Evolutionary conservation across 495 filamentous ascomycete genomes (phyloP).

Genomic region (Tuber microsphaerosporum): DNA sequence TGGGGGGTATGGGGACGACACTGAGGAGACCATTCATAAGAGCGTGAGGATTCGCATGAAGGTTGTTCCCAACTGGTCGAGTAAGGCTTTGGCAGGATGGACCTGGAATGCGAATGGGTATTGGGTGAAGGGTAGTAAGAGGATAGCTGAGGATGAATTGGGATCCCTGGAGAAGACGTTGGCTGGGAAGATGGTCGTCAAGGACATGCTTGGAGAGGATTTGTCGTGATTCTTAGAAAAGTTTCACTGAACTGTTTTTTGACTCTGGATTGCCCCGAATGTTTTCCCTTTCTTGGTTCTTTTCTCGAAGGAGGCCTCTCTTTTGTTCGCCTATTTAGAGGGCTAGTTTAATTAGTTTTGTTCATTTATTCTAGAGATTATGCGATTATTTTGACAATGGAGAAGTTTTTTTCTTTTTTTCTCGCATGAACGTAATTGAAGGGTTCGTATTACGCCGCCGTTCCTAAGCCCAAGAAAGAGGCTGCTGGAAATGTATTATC

Average conservation of each 20-base stretch:
- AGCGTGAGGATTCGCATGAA: conserved; percentile 23
- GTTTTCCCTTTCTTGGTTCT: background rate
- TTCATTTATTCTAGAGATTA: too few species aligned
- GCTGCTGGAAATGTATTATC: too few species aligned
- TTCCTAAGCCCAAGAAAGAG: too few species aligned
- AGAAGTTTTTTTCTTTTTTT: background rate
- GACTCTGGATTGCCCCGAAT: background rate
- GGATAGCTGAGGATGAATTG: conserved; percentile 25
- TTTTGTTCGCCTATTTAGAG: background rate
- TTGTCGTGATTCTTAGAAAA: conserved; percentile 10
- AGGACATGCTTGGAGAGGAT: conserved; percentile 28
- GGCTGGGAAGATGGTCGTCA: conserved; percentile 29
- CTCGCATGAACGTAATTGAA: background rate
- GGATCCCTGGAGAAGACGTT: conserved; percentile 35
- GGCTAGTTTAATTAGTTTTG: too few species aligned
- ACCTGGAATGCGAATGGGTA: conserved; percentile 21
- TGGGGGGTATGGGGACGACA: conserved; percentile 22
- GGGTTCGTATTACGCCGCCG: background rate
- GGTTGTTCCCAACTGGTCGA: conserved; percentile 24
- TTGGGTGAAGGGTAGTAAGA: conserved; percentile 25
- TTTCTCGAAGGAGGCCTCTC: background rate
- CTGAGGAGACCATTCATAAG: conserved; percentile 32
- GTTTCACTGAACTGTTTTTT: background rate
- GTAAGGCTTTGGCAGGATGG: conserved; percentile 29
- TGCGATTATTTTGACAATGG: background rate